These are phyloP conservation scores for Candida silvatica DNA, from an alignment of 805 yeast genomes.

Conservation along the genomic window DNA sequence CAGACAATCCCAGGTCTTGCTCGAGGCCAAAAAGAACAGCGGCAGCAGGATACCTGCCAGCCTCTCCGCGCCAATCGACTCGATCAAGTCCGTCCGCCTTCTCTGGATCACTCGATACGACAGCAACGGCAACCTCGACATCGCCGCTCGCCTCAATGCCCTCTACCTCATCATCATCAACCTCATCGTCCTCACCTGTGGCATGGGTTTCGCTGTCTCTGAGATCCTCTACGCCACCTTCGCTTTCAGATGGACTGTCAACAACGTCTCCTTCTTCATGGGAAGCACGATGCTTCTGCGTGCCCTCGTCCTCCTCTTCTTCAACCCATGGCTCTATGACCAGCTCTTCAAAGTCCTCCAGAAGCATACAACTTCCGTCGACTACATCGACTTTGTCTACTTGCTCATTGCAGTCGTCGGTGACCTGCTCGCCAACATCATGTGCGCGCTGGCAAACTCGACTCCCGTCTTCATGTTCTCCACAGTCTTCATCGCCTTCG, in stretches of 20 bases:
- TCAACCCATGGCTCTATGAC: constrained; percentile 41
- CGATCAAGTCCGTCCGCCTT: constrained; percentile 27
- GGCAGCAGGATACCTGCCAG: constrained; percentile 3
- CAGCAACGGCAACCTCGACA: constrained; percentile 16
- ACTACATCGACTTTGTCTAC: constrained; percentile 26
- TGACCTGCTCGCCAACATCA: constrained; percentile 9
- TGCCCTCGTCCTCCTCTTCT: constrained; percentile 37
- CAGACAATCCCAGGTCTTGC: constrained; percentile 8
- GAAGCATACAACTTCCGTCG: constrained; percentile 36
- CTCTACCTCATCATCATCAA: constrained; percentile 43
- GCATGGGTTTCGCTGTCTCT: constrained; percentile 32
- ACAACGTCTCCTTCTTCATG: constrained; percentile 45
- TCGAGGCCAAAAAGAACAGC: not conserved
- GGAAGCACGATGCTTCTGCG: constrained; percentile 42
- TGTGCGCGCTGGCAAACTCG: constrained; percentile 30
- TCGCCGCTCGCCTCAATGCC: constrained; percentile 35
- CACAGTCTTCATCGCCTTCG: constrained; percentile 34
- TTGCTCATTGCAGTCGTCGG: constrained; percentile 6
- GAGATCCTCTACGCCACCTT: constrained; percentile 45
- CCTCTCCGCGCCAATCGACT: constrained; percentile 6
- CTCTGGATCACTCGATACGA: constrained; percentile 42
- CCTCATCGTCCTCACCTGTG: constrained; percentile 29
- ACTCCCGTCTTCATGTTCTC: constrained; percentile 30
- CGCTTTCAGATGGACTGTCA: constrained; percentile 44
- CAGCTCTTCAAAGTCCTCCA: constrained; percentile 27